A percentile compares a stretch with the other conserved stretches of the same genome.
Evolutionary conservation across 2,329 filamentous ascomycete species (phyloP).

Genomic region (Xylaria sp.): DNA sequence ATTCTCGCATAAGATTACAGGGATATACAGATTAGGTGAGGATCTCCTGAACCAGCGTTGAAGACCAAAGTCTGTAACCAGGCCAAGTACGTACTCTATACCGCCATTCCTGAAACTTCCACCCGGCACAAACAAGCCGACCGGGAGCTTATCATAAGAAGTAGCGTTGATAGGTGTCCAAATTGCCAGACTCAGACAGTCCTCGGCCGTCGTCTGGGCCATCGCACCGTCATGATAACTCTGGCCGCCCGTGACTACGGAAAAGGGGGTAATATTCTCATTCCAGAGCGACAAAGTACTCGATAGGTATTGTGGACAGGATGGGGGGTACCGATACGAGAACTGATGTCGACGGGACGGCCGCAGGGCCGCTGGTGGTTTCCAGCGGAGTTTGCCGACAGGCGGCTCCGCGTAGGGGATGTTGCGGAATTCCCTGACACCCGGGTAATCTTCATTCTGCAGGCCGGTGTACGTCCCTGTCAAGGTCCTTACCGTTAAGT

Average conservation of each 20-base stretch:
- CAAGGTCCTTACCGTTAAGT: constrained; percentile 27
- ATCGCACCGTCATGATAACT: constrained; percentile 28
- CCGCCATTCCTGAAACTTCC: constrained; percentile 33
- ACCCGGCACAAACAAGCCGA: constrained; percentile 31
- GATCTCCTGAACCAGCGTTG: not conserved
- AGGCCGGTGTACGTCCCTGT: constrained; percentile 30
- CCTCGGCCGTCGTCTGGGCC: constrained; percentile 36
- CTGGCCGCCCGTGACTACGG: constrained; percentile 21
- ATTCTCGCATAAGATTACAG: not conserved
- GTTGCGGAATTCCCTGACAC: constrained; percentile 37
- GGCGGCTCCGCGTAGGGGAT: constrained; percentile 62
- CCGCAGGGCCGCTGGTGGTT: constrained; percentile 37
- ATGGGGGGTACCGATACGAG: constrained; percentile 29
- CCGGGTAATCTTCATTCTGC: constrained; percentile 23
- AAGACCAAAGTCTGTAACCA: not conserved
- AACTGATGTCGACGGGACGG: constrained; percentile 29
- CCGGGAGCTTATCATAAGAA: constrained; percentile 26
- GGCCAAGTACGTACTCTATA: constrained; percentile 8
- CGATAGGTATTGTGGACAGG: constrained; percentile 37
- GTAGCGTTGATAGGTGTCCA: constrained; percentile 36
- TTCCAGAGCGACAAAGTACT: constrained; percentile 32
- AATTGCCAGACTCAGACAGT: constrained; percentile 41
- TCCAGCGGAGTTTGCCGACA: constrained; percentile 51
- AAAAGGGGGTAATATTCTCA: constrained; percentile 31
- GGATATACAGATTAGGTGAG: not conserved